Base-by-base conservation (phyloP, 2,329 filamentous ascomycete genomes). In the Arthrobotrys megalospora region DNA sequence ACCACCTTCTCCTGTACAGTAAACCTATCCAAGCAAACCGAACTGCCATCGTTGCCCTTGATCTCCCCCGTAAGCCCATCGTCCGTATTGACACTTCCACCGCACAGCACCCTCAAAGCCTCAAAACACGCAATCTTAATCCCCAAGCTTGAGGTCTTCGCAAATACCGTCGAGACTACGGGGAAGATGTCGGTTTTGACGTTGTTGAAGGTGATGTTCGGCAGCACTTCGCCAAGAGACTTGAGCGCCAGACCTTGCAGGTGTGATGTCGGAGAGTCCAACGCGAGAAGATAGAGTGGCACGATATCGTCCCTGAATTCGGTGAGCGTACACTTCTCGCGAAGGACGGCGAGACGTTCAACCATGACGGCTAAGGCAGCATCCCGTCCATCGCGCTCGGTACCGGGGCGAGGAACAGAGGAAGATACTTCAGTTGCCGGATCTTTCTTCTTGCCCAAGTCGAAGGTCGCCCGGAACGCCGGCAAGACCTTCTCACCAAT, bases 1-100 rank as follows among this genome's bases (percentile, higher is more conserved):
- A 98, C 89, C 38, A 99, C 92, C 86, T 97, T 98, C 83, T 99
- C 96, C 84, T 99, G 96, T 86, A 99, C 95, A 0, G 96, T 98
- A 83, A 96, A 98, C 84, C 98, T 98, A 86, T 99, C 96, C 32
- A 99, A 86, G 2, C 95, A 94, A 1, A 90, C 93, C 0, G 91
- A 91, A 0, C 89, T 92, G 2, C 88, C 89, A 1, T 88, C 86
- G 82, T 91, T 91, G 73, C 89, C 88, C 82, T 88, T 89, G 1
- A 73, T 66, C 28, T 70, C 70, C 5, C 71, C 80, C 1, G 70
- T 70, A 34, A 80, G 43, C 28, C 76, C 55, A 36, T 85, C 83
- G 19, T 83, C 81, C 5, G 85, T 83, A 75, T 88, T 87, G 16
- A 86, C 84, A 5, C 88, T 88, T 3, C 94, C 95, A 36, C 96